These are phyloP conservation scores for Metroxylon sagu DNA, from an alignment of 176 grass and related monocot species.

Conservation along the genomic window DNA sequence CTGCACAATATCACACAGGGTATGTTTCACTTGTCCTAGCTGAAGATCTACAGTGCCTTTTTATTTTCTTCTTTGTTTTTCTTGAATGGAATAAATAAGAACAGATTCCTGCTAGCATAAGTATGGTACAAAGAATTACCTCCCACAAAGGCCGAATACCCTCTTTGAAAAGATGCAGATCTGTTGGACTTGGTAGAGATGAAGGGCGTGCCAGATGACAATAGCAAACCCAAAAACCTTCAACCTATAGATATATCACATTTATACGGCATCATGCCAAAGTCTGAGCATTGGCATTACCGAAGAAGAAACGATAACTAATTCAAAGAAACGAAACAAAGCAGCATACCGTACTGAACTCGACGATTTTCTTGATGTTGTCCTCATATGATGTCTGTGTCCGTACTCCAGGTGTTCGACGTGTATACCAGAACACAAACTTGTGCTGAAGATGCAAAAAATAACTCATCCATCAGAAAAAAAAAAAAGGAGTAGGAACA, in stretches of 20 bases:
- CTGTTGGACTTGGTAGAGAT: conserved; percentile 58
- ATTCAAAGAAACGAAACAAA: not conserved
- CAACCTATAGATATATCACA: conserved; percentile 46
- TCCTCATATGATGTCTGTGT: conserved; percentile 80
- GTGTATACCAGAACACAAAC: conserved; percentile 83
- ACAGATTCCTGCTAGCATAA: no score
- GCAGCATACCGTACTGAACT: conserved; percentile 71
- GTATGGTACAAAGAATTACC: conserved; percentile 30
- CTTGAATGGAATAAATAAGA: no score
- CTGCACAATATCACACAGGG: conserved; percentile 16
- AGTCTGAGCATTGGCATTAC: conserved; percentile 12
- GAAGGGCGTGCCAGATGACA: conserved; percentile 79
- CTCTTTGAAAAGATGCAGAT: conserved; percentile 97
- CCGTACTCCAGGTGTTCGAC: conserved; percentile 65
- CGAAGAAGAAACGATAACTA: not conserved
- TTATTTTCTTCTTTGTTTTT: no score
- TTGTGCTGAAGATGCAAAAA: conserved; percentile 41
- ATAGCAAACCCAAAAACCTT: conserved; percentile 96
- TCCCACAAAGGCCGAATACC: conserved; percentile 95
- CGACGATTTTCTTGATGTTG: conserved; percentile 87
- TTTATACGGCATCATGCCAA: conserved; percentile 7
- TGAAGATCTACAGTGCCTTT: no score
- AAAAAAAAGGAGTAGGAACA: not conserved
- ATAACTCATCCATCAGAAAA: not conserved
- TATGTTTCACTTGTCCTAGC: no score